Evolutionary conservation across 306 rosid genomes (phyloP), one percentile per base, ranked within the genome.

Genomic region (Quercus alba): DNA sequence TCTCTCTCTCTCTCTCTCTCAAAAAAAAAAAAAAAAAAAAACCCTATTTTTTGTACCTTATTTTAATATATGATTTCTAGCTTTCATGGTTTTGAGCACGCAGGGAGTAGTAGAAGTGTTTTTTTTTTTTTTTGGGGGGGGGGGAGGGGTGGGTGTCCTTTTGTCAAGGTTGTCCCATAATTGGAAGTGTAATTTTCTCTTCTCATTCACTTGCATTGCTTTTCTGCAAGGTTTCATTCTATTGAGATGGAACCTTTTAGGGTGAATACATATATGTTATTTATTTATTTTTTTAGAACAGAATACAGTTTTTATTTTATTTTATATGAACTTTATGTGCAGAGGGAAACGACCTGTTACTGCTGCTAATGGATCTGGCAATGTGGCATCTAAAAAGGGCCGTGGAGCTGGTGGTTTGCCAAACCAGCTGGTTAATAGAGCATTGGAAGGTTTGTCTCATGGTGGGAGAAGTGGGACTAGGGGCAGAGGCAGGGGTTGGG

Each of bases 361-460:
- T 73, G 56, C 88, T 61, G 51, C 85, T 71, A 93, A 89, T 63
- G 97, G 90, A 59, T 84, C 97, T 31, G 84, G 89, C 69, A 93
- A 86, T 68, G 63, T 71, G 30, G 81, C 89, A 21, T 69, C 91
- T 21, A 95, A 93, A 90, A 95, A 89, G 85, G 97, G 97, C 54
- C 91, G 98, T 31, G 97, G 97, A 49, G 82, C 78, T 67, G 98
- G 97, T 44, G 89, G 91, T 76, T 25, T 86, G 28, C 98, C 81
- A 82, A 88, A 82, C 81, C 99, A 96, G 81, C 97, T 93, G 72
- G 94, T 88, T 79, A 89, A 89, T 82, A 96, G 97, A 87, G 98
- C 98, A 12, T 83, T 91, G 78, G 96, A 87, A 66, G 99, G 97
- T 59, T 77, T 95, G 83, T 90, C 97, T 70, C 85, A 86, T 67